Evolutionary conservation across 768 basidiomycete genomes (phyloP).

Genomic region (Rubroboletus pulcherrimus): DNA sequence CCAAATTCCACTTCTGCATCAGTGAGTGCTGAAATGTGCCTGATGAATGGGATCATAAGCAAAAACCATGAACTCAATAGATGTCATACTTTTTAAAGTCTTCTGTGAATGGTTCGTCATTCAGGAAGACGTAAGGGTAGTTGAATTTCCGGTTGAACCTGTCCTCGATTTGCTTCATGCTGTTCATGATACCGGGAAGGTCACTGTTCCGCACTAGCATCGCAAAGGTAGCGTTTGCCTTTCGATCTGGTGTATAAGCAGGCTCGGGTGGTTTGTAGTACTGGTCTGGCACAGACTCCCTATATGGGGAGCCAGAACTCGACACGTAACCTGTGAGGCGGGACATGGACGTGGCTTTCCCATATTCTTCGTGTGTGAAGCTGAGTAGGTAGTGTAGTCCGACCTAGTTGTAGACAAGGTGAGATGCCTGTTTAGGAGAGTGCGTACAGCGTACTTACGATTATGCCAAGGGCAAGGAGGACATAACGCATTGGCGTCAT

Average conservation of each 20-base stretch:
- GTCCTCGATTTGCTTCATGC: constrained; percentile 78
- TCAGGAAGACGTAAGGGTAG: constrained; percentile 89
- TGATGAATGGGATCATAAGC: constrained; percentile 13
- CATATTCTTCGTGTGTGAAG: constrained; percentile 41
- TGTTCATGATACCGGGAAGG: constrained; percentile 52
- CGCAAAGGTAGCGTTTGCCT: constrained; percentile 81
- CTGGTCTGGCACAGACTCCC: constrained; percentile 55
- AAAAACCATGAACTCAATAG: neutral
- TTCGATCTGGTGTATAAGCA: constrained; percentile 43
- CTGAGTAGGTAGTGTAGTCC: constrained; percentile 40
- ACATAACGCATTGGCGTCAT: constrained; percentile 63
- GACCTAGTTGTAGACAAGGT: constrained; percentile 25
- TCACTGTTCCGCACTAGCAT: constrained; percentile 73
- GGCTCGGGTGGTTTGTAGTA: constrained; percentile 46
- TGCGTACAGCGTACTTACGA: constrained; percentile 36
- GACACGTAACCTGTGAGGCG: constrained; percentile 26
- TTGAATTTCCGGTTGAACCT: constrained; percentile 76
- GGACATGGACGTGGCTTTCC: constrained; percentile 39
- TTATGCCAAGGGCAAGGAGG: constrained; percentile 40
- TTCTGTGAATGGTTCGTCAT: constrained; percentile 75
- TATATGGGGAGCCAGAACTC: constrained; percentile 42
- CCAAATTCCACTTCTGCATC: constrained; percentile 48
- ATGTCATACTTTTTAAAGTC: constrained; percentile 61
- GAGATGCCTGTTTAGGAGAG: constrained; percentile 1
- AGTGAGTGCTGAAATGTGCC: constrained; percentile 32